phyloP scores from a whole-genome alignment of 2,329 filamentous ascomycete species.

The Orbilia blumenaviensis region DNA sequence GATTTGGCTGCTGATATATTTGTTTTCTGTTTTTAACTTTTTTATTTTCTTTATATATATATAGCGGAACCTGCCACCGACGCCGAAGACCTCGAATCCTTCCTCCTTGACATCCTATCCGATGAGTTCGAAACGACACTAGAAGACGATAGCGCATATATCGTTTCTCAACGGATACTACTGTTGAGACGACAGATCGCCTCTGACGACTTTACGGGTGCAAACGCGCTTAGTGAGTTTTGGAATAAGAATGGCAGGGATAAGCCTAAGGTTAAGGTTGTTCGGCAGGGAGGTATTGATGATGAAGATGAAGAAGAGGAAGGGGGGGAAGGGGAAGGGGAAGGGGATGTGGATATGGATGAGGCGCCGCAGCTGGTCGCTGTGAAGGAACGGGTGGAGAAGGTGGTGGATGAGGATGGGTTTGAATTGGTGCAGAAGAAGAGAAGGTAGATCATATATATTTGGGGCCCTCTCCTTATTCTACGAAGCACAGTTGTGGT shows the following conservation, averaged over 20 bases:
- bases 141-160: slow-evolving; percentile 84
- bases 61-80: slow-evolving; percentile 70
- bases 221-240: slow-evolving; percentile 71
- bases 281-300: slow-evolving; percentile 66
- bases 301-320: slow-evolving; percentile 65
- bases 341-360: slow-evolving; percentile 71
- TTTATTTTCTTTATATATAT: slow-evolving; percentile 54
- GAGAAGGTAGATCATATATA: slow-evolving; percentile 24
- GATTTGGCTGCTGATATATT: no score
- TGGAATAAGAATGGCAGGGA: slow-evolving; percentile 68
- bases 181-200: slow-evolving; percentile 71
- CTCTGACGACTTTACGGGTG: slow-evolving; percentile 62
- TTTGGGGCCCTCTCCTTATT: no score
- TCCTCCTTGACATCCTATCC: slow-evolving; percentile 87
- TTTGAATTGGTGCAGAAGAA: slow-evolving; percentile 64
- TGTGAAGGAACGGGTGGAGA: slow-evolving; percentile 71
- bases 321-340: slow-evolving; percentile 67
- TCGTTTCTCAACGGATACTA: slow-evolving; percentile 78
- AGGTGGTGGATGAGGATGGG: slow-evolving; percentile 81
- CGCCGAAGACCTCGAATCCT: slow-evolving; percentile 79
- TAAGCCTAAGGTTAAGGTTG: slow-evolving; percentile 63
- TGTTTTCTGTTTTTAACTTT: slow-evolving; percentile 9
- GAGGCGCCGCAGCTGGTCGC: slow-evolving; percentile 73
- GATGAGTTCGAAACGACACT: slow-evolving; percentile 95
- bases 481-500: no score